Conservation (phyloP, 23 red algal genomes). For the Gracilaria vermiculophylla region DNA sequence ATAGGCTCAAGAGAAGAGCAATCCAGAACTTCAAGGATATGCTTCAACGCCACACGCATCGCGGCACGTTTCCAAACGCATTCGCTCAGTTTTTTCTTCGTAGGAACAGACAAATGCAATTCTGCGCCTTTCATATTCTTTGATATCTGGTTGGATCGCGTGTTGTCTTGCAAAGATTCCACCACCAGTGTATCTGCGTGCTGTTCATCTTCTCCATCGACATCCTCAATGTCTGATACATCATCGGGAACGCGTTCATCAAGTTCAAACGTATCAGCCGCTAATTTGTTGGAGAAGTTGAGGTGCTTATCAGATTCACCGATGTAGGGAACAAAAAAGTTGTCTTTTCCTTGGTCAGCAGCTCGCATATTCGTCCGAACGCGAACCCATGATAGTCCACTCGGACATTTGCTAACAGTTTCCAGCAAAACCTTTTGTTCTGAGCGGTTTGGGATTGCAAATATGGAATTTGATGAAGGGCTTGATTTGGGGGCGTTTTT, state of each 20-base stretch:
- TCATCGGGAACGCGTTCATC: constrained; percentile 32
- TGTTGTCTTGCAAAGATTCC: background rate
- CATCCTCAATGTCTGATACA: constrained; percentile 35
- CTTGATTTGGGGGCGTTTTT: background rate
- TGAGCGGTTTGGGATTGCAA: background rate
- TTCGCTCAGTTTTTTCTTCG: background rate
- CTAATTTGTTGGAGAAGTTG: constrained; percentile 44
- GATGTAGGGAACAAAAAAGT: constrained; percentile 56
- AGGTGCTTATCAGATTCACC: constrained; percentile 42
- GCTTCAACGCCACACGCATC: constrained; percentile 32
- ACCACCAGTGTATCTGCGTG: background rate
- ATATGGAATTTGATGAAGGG: background rate
- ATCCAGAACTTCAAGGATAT: background rate
- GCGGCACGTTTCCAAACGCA: constrained; percentile 35
- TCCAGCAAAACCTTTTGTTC: background rate
- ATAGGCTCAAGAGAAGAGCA: background rate
- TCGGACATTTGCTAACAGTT: background rate
- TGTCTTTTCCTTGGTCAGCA: constrained; percentile 28
- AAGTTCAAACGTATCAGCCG: constrained; percentile 19
- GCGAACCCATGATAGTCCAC: constrained; percentile 41
- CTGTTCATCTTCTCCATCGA: background rate
- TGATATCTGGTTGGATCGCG: background rate
- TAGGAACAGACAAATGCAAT: background rate
- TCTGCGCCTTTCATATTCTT: background rate
- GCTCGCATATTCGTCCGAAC: constrained; percentile 39